phyloP scores from a whole-genome alignment of 345 rosid genomes.

The Eucalyptus paniculata region DNA sequence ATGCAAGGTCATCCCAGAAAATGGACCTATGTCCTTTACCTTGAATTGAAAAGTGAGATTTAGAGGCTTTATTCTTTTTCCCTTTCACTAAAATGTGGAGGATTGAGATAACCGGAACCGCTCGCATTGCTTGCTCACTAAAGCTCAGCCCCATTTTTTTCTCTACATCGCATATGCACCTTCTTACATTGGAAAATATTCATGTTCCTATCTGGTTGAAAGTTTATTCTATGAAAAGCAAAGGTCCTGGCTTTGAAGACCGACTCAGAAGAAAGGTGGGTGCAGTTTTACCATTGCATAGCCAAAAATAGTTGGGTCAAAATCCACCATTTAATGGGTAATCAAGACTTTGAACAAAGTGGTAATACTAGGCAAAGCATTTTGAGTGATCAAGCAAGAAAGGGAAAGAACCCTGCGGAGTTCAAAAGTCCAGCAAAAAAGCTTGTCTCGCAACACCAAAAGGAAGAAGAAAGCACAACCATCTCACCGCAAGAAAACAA shows the following conservation, averaged over 20 bases:
- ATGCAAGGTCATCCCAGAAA: not conserved
- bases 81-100: not conserved
- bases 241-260: not conserved
- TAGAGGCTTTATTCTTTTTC: not conserved
- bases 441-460: not conserved
- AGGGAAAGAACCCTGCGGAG: not conserved
- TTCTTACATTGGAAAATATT: not conserved
- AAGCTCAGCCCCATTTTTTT: not conserved
- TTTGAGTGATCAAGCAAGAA: not conserved
- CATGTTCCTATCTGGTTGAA: not conserved
- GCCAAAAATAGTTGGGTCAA: fast-evolving
- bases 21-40: not conserved
- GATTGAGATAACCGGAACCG: not conserved
- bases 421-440: not conserved
- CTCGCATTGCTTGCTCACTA: not conserved
- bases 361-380: not conserved
- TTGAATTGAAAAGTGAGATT: not conserved
- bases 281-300: not conserved
- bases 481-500: not conserved
- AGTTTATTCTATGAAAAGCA: not conserved
- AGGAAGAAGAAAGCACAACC: not conserved
- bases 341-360: not conserved
- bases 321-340: not conserved
- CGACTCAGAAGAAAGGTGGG: not conserved
- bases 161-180: not conserved